Conservation (phyloP, 2,329 filamentous ascomycete genomes). For the Lachnellula hyalina region DNA sequence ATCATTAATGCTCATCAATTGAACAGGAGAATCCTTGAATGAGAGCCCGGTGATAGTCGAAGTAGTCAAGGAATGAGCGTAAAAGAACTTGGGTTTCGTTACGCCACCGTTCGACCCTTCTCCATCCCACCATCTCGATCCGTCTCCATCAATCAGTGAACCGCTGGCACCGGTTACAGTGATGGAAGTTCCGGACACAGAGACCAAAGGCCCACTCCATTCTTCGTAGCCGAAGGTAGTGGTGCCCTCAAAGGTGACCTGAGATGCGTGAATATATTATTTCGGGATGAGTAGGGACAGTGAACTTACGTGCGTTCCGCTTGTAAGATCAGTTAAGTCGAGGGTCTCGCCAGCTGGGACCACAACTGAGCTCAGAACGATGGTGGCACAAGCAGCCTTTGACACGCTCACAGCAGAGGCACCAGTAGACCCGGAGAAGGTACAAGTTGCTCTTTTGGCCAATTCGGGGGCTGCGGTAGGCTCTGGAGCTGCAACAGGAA, state of each 20-base stretch:
- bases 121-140: conserved; percentile 41
- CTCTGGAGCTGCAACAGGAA: conserved; percentile 14
- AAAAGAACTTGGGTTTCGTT: conserved; percentile 62
- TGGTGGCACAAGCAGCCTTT: conserved; percentile 48
- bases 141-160: conserved; percentile 48
- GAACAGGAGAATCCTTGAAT: conserved; percentile 50
- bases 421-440: conserved; percentile 41
- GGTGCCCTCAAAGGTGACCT: conserved; percentile 56
- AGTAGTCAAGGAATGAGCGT: conserved; percentile 44
- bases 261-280: conserved; percentile 12
- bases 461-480: conserved; percentile 25
- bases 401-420: conserved; percentile 42
- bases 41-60: conserved; percentile 46
- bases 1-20: conserved; percentile 44
- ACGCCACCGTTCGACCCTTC: conserved; percentile 53
- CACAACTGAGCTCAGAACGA: conserved; percentile 46
- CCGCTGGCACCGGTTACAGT: conserved; percentile 18
- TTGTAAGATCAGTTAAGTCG: conserved; percentile 48
- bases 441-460: conserved; percentile 38
- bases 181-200: conserved; percentile 18
- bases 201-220: conserved; percentile 60
- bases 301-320: conserved; percentile 36
- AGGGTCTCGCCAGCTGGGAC: conserved; percentile 56
- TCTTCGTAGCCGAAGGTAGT: conserved; percentile 65
- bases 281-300: neutral